Evolutionary conservation across 192 early-diverging fungal genomes (phyloP), one percentile per base, ranked within the genome.

Genomic region (Chytriomyces confervae): DNA sequence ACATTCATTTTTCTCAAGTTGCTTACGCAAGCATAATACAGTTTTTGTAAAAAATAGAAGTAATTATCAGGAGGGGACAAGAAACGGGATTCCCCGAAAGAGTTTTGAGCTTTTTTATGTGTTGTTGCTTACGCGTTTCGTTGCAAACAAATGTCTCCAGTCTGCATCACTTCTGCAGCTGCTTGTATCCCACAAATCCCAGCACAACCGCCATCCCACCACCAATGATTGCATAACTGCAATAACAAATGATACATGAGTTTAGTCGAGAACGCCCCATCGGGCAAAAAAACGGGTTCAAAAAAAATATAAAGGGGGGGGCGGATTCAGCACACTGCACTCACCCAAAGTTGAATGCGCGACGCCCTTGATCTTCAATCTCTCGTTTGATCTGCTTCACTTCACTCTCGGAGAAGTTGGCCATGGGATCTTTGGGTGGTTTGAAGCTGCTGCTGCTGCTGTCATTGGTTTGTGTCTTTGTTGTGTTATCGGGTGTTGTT

Each of bases 301-400:
- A 57, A n/a, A 24, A 36, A 20, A n/a, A 73, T 8, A 5, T n/a
- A 73, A 73, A 7, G 44, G 8, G 0, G 7, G 24, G 24, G 24
- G 24, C n/a, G 24, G 1, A 11, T n/a, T 61, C 24, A 13, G 36
- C 57, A n/a, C 23, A 23, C 46, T 3, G 23, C 10, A 53, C 69
- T 66, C 50, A 76, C 74, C 62, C 74, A 36, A 24, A 44, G 2
- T 50, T 61, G 50, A 50, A 76, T 11, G 74, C 63, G 6, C 64
- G 13, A 16, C 47, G 11, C 7, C 62, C 50, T 44, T 76, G 62
- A 16, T 51, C 50, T 6, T 76, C 64, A 50, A 76, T 76, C 23
- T 66, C 74, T 51, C 64, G 7, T 46, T 76, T 76, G 74, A 76
- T 76, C 27, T 76, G 23, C 48, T 76, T 76, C 61, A 76, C 63